Conservation (phyloP, 305 asterid genomes). For the Rubia balearica region DNA sequence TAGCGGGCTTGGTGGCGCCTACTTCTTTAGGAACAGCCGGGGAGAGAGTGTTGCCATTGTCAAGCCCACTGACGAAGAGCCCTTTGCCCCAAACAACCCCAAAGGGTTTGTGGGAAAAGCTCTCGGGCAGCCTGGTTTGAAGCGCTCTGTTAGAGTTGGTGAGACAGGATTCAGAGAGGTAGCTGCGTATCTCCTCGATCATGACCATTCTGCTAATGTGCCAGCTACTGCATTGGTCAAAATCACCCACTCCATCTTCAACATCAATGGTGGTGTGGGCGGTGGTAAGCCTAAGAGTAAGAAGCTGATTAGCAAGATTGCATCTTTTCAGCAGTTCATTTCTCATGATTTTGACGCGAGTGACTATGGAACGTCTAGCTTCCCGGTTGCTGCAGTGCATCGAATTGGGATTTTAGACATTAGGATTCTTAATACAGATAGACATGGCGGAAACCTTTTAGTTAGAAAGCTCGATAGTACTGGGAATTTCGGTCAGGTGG, state of each 20-base stretch:
- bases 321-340: conserved; percentile 80
- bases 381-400: conserved; percentile 85
- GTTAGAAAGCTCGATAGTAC: conserved; percentile 78
- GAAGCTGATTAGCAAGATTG: conserved; percentile 77
- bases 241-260: conserved; percentile 81
- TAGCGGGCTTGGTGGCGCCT: conserved; percentile 95
- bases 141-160: conserved; percentile 85
- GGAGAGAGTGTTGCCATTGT: conserved; percentile 93
- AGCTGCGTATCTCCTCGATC: conserved; percentile 92
- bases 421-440: conserved; percentile 90
- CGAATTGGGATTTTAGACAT: conserved; percentile 91
- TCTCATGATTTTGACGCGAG: conserved; percentile 90
- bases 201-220: conserved; percentile 79
- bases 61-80: conserved; percentile 97
- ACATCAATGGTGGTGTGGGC: conserved; percentile 78
- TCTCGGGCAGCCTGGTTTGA: conserved; percentile 89
- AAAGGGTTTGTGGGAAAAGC: conserved; percentile 93
- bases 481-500: conserved; percentile 87
- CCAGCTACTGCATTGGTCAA: conserved; percentile 93
- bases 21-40: conserved; percentile 62
- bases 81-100: conserved; percentile 92
- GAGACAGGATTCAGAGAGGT: conserved; percentile 96
- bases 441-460: conserved; percentile 92
- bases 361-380: conserved; percentile 92
- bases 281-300: conserved; percentile 46